Percentiles rank a stretch among this genome's conserved stretches.
phyloP scores from a whole-genome alignment of 768 basidiomycete species.

The Tephrocybe rancida region DNA sequence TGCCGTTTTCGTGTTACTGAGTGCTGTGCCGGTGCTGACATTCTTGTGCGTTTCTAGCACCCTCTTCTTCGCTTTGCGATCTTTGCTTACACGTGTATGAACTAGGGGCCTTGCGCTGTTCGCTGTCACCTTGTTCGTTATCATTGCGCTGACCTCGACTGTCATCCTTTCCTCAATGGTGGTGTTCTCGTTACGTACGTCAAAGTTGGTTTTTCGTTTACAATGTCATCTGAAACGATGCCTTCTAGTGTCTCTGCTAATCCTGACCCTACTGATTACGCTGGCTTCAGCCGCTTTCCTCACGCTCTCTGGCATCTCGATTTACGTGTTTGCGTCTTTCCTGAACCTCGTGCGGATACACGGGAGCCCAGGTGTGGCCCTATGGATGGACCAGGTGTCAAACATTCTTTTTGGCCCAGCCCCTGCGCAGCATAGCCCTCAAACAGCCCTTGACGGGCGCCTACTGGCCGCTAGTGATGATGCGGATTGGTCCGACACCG shows the following conservation, averaged over 20 bases:
- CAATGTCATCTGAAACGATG: background rate
- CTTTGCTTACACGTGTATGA: no score
- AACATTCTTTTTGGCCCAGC: constrained; percentile 8
- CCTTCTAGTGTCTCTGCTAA: constrained; percentile 33
- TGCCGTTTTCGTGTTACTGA: constrained; percentile 37
- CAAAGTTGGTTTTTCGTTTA: background rate
- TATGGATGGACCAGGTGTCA: constrained; percentile 27
- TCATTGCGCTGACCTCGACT: constrained; percentile 36
- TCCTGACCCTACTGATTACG: constrained; percentile 31
- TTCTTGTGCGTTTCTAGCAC: constrained; percentile 38
- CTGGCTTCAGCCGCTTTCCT: constrained; percentile 34
- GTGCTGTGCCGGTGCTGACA: constrained; percentile 32
- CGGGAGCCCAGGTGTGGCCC: constrained; percentile 29
- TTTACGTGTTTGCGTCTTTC: constrained; percentile 36
- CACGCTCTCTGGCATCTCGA: constrained; percentile 28
- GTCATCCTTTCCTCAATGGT: constrained; percentile 31
- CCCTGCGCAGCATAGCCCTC: background rate
- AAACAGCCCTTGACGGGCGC: background rate
- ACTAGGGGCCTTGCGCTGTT: constrained; percentile 32
- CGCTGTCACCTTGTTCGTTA: constrained; percentile 31
- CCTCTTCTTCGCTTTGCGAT: background rate
- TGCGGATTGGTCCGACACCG: background rate
- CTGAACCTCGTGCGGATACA: constrained; percentile 33
- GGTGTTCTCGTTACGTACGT: constrained; percentile 33
- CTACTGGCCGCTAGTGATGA: background rate